These are phyloP conservation scores for Davidsoniella australis DNA, from an alignment of 2,329 filamentous ascomycete genomes.

Conservation along the genomic window DNA sequence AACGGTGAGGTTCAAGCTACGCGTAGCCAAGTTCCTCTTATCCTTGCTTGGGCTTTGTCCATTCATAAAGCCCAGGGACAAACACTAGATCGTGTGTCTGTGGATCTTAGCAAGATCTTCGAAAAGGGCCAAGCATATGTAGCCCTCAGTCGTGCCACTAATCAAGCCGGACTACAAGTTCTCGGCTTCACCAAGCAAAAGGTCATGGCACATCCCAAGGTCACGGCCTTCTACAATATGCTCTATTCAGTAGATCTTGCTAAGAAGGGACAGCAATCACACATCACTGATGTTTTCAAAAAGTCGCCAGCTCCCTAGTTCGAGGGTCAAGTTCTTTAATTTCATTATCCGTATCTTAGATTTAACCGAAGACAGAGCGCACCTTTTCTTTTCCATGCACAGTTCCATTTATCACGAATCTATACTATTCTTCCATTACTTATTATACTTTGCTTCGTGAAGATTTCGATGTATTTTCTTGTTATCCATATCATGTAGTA, in stretches of 20 bases:
- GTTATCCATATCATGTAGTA: too few relatives aligned
- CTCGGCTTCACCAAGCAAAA: conserved; percentile 74
- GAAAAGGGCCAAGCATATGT: conserved; percentile 98
- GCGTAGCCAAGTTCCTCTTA: conserved; percentile 67
- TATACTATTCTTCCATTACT: too few relatives aligned
- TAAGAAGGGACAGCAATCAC: conserved; percentile 14
- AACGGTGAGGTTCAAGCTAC: conserved; percentile 87
- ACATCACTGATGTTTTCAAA: conserved; percentile 10
- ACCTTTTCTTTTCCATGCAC: too few relatives aligned
- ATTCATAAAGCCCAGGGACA: conserved; percentile 98
- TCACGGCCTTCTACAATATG: conserved; percentile 70
- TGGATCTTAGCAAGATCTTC: conserved; percentile 81
- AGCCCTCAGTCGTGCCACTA: conserved; percentile 80
- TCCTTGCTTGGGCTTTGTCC: conserved; percentile 88
- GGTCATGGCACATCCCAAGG: conserved; percentile 84
- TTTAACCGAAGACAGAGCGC: too few relatives aligned
- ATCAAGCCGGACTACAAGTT: conserved; percentile 73
- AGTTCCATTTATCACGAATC: too few relatives aligned
- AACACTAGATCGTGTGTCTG: conserved; percentile 82
- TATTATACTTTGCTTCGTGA: too few relatives aligned
- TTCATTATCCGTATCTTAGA: too few relatives aligned
- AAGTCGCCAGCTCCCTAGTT: neutral
- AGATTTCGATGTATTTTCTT: too few relatives aligned
- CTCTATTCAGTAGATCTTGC: conserved; percentile 55
- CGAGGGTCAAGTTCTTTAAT: too few relatives aligned